These are phyloP conservation scores for Ascochyta rabiei DNA, from an alignment of 2,329 filamentous ascomycete genomes.

Conservation along the genomic window DNA sequence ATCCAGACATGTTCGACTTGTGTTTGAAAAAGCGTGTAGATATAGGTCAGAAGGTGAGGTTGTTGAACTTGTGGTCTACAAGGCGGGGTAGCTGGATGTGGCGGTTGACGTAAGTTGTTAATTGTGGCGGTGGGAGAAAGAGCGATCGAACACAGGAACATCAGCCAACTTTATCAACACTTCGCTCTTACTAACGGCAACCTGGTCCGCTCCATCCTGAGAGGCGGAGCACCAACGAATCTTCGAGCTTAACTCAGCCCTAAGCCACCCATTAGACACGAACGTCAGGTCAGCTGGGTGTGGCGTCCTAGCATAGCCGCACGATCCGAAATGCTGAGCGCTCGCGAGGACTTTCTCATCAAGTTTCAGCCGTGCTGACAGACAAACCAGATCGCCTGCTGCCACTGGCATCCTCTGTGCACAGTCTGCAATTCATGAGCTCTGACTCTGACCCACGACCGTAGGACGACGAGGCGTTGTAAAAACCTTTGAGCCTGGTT, in stretches of 20 bases:
- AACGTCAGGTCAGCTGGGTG: slow-evolving; percentile 22
- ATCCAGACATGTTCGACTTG: slow-evolving; percentile 56
- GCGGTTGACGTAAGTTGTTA: slow-evolving; percentile 15
- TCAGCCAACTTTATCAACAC: slow-evolving; percentile 23
- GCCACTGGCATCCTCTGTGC: background rate
- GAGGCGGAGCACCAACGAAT: slow-evolving; percentile 39
- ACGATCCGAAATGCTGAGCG: slow-evolving; percentile 11
- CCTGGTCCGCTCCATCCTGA: slow-evolving; percentile 21
- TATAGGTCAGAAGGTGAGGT: background rate
- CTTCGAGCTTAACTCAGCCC: slow-evolving; percentile 40
- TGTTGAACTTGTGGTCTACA: background rate
- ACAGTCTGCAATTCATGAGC: background rate
- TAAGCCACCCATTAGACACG: slow-evolving; percentile 24
- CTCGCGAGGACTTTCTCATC: background rate
- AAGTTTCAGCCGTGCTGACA: background rate
- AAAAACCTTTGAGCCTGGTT: background rate
- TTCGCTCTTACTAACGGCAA: slow-evolving; percentile 25
- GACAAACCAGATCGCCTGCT: background rate
- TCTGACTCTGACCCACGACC: background rate
- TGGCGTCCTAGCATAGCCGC: slow-evolving; percentile 23
- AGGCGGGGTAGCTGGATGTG: slow-evolving; percentile 14
- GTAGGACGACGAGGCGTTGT: background rate
- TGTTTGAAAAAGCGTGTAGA: background rate
- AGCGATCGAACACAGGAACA: slow-evolving; percentile 21
- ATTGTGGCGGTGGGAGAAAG: background rate